Base-by-base conservation (phyloP, 345 rosid genomes). In the Xanthoceras sorbifolium region DNA sequence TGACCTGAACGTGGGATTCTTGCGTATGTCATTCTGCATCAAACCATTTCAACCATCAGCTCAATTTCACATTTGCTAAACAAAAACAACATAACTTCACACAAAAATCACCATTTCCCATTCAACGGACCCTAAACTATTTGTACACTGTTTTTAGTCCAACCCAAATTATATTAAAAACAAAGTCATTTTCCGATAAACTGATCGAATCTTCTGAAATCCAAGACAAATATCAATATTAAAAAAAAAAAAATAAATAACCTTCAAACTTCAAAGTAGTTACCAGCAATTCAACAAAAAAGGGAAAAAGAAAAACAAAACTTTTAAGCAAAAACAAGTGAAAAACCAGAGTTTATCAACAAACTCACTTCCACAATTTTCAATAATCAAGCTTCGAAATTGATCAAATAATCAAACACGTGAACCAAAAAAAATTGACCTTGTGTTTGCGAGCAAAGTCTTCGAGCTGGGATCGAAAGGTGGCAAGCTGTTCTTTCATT, bases 401-500 rank as follows among this genome's bases (percentile, higher is more conserved):
- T 7, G 9, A 57, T 25, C 28, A 15, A 54, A 18, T 4, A 38
- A 12, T 17, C 18, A 55, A 31, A 36, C 0, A 4, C 46, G 61
- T 5, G 6, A 20, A 6, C 9, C 26, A 55, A 71, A 57, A 28
- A 23, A n/a, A n/a, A n/a, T 7, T 0, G 71, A 94, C 98, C 98
- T 92, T 94, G 87, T 94, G 94, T 78, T 94, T 92, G 54, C 97
- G 97, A 52, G 97, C 97, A 69, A 91, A 94, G 48, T 94, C 97
- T 83, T 94, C 93, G 26, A 91, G 96, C 85, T 94, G 97, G 26
- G 96, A 85, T 28, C 90, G 86, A 69, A 94, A 94, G 31, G 98
- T 91, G 69, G 91, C 84, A n/a, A 91, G 97, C 88, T 92, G 98
- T 80, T 94, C 98, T 79, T 94, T 93, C 97, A 94, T 93, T n/a